These are phyloP conservation scores for Ophiorrhiza pumila DNA, from an alignment of 257 asterid genomes.

Conservation along the genomic window DNA sequence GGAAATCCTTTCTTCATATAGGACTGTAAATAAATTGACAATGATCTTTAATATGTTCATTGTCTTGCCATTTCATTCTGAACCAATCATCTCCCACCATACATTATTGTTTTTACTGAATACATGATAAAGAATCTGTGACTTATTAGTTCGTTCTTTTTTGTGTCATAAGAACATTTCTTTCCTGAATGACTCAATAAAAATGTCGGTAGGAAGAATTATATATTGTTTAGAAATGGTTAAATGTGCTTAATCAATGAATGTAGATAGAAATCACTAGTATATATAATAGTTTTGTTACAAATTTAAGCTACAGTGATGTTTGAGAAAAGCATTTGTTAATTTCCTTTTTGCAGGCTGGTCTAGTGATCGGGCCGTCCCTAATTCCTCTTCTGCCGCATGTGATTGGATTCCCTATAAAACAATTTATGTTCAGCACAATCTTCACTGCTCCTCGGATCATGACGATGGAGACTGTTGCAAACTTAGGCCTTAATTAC, in stretches of 20 bases:
- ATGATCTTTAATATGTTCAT: too few relatives aligned
- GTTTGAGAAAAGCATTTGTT: background rate
- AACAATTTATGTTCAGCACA: background rate
- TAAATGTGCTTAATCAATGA: background rate
- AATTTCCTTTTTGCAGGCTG: conserved; percentile 16
- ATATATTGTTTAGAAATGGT: too few relatives aligned
- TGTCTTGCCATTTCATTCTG: too few relatives aligned
- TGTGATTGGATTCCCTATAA: background rate
- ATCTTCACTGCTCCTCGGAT: conserved; percentile 16
- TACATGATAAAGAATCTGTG: too few relatives aligned
- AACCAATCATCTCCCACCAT: too few relatives aligned
- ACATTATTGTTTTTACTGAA: too few relatives aligned
- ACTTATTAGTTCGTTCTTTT: too few relatives aligned
- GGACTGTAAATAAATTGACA: too few relatives aligned
- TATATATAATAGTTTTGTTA: background rate
- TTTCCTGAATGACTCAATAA: too few relatives aligned
- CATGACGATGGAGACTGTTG: conserved; percentile 26
- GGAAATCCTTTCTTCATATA: too few relatives aligned
- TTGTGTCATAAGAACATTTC: too few relatives aligned
- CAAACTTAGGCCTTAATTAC: conserved; percentile 23
- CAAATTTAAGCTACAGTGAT: background rate
- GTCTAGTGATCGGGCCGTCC: conserved; percentile 19
- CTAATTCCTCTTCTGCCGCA: background rate
- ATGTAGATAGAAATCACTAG: background rate
- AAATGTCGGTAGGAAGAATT: too few relatives aligned